Evolutionary conservation across 257 asterid species (phyloP), one percentile per base, ranked within the genome.

Genomic region (Nicotiana attenuata): DNA sequence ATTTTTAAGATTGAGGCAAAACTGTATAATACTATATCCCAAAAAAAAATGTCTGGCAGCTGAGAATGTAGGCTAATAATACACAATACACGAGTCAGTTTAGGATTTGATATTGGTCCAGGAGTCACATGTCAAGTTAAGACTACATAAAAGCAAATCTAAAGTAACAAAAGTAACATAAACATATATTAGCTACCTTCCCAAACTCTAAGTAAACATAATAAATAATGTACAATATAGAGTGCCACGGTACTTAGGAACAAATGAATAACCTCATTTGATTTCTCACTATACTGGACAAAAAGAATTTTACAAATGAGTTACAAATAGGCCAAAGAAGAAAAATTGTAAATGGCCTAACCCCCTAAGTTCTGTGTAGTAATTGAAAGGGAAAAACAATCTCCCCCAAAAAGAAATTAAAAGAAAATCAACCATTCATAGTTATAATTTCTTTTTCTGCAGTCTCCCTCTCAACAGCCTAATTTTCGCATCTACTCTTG

Each of bases 401-500:
- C 19, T 11, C 5, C 29, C 22, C 9, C 19, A 45, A 29, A 56
- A 22, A n/a, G 16, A 28, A 22, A 26, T n/a, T 41, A 10, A 73
- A 35, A 24, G 76, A 65, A 15, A 76, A 50, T 65, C 64, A 85
- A 47, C 59, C 67, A 6, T 78, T 78, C 65, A 65, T 26, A 65
- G 61, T 47, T 9, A 64, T 47, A 64, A 15, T 80, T 87, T 89
- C 84, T 92, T 94, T 91, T 87, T 96, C 53, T 90, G 96, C 89
- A 94, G 68, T 45, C 80, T 87, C 85, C 91, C 97, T 85, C 84
- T 93, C 83, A 94, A 81, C 80, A 85, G 97, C 86, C 97, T 86
- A 87, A 94, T 96, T 79, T 93, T 92, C 3, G 98, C 98, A 41
- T 96, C 99, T 5, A 96, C 98, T 76, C 99, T 90, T 2, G 97